These are phyloP conservation scores for Aspergillus spinulosporus DNA, from an alignment of 2,329 filamentous ascomycete genomes.

Conservation along the genomic window DNA sequence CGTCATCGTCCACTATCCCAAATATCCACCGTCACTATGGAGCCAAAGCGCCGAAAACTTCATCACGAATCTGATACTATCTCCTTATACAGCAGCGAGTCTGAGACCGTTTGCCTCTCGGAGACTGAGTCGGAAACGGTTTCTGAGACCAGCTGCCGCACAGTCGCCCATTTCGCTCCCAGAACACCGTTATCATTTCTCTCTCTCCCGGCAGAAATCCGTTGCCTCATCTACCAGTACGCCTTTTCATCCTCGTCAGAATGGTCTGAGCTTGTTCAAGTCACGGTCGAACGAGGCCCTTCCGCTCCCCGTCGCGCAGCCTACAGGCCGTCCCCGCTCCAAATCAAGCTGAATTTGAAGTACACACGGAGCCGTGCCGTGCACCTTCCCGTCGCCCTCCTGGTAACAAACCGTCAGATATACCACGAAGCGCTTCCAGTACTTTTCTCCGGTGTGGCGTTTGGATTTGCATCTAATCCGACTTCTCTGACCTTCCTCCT, in stretches of 20 bases:
- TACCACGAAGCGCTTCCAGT: conserved; percentile 12
- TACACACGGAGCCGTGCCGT: conserved; percentile 4
- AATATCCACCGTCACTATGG: neutral
- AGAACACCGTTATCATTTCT: neutral
- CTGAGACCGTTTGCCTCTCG: neutral
- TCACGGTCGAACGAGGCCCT: conserved; percentile 1
- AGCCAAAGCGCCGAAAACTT: neutral
- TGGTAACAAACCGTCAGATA: conserved; percentile 9
- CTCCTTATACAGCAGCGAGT: conserved; percentile 1
- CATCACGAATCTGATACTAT: neutral
- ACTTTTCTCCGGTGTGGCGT: neutral
- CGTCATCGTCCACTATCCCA: neutral
- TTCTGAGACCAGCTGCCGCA: neutral
- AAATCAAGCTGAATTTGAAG: conserved; percentile 1
- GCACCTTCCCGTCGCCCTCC: neutral
- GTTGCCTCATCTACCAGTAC: conserved; percentile 11
- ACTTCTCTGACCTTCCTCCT: conserved; percentile 4
- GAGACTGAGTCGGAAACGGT: neutral
- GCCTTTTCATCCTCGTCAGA: conserved; percentile 2
- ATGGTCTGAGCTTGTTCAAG: neutral
- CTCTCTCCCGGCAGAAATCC: conserved; percentile 10
- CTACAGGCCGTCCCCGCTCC: neutral
- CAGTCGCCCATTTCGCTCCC: neutral
- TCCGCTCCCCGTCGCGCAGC: neutral
- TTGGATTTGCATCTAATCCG: neutral